phyloP scores from a whole-genome alignment of 2,329 filamentous ascomycete genomes.

The Ophiosphaerella narmari region DNA sequence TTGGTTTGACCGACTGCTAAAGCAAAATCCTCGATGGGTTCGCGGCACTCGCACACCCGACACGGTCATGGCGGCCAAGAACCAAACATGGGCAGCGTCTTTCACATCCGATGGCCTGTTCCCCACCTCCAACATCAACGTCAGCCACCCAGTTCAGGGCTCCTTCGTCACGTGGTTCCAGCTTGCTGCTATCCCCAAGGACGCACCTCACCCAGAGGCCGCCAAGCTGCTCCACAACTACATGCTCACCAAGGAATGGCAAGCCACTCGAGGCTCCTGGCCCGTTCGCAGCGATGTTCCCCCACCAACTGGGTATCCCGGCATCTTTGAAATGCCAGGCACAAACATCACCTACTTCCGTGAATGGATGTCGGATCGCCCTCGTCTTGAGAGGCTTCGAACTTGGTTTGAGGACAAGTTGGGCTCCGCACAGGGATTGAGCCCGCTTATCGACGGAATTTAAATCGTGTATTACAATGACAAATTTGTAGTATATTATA shows the following conservation, averaged over 20 bases:
- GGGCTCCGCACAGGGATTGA: conserved; percentile 51
- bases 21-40: conserved; percentile 59
- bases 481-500: too few species aligned
- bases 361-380: conserved; percentile 51
- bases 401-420: conserved; percentile 51
- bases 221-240: conserved; percentile 58
- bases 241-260: conserved; percentile 51
- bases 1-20: conserved; percentile 56
- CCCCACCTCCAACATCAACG: conserved; percentile 1
- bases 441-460: conserved; percentile 38
- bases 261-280: conserved; percentile 40
- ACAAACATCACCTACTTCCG: conserved; percentile 49
- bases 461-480: not conserved
- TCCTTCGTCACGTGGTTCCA: conserved; percentile 57
- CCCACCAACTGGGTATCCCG: conserved; percentile 31
- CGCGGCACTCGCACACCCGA: conserved; percentile 55
- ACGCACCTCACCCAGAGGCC: conserved; percentile 56
- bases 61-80: conserved; percentile 37
- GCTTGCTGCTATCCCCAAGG: conserved; percentile 53
- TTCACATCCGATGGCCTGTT: conserved; percentile 17
- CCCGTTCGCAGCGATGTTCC: conserved; percentile 45
- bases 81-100: conserved; percentile 23
- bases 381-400: conserved; percentile 48
- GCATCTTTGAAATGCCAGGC: conserved; percentile 33
- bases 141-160: conserved; percentile 15